A percentile compares a stretch with the other conserved stretches of the same genome.
These are phyloP conservation scores for Jamesozyma jinghongensis DNA, from an alignment of 805 yeast genomes.

Conservation along the genomic window DNA sequence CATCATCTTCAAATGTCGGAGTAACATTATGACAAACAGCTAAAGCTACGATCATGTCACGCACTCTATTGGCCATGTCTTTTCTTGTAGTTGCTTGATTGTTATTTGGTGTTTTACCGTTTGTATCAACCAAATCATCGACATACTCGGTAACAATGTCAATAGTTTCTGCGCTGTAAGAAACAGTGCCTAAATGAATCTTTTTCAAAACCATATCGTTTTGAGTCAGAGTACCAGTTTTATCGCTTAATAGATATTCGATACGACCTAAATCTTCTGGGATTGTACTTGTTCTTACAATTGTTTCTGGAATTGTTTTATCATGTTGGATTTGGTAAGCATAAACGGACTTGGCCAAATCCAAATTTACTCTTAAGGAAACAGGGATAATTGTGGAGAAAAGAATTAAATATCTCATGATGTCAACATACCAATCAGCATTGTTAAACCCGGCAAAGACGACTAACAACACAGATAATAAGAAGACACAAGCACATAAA, in stretches of 20 bases:
- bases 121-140: constrained; percentile 19
- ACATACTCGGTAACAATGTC: constrained; percentile 77
- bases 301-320: constrained; percentile 65
- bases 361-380: constrained; percentile 85
- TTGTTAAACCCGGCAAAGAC: constrained; percentile 65
- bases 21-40: constrained; percentile 98
- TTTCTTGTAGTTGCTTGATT: constrained; percentile 37
- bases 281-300: constrained; percentile 93
- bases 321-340: constrained; percentile 94
- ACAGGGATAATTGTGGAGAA: constrained; percentile 96
- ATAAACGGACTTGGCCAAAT: constrained; percentile 90
- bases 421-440: constrained; percentile 76
- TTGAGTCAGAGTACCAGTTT: constrained; percentile 95
- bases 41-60: constrained; percentile 71
- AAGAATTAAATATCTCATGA: constrained; percentile 80
- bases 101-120: constrained; percentile 8
- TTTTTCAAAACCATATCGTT: constrained; percentile 96
- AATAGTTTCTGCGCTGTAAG: constrained; percentile 86
- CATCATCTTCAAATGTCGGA: constrained; percentile 76
- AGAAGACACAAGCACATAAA: constrained; percentile 76
- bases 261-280: constrained; percentile 97
- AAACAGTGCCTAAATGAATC: constrained; percentile 83
- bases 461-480: constrained; percentile 68
- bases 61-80: constrained; percentile 65
- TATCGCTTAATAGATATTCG: constrained; percentile 85